phyloP scores from a whole-genome alignment of 192 early-diverging fungal species.

The Linnemannia exigua region DNA sequence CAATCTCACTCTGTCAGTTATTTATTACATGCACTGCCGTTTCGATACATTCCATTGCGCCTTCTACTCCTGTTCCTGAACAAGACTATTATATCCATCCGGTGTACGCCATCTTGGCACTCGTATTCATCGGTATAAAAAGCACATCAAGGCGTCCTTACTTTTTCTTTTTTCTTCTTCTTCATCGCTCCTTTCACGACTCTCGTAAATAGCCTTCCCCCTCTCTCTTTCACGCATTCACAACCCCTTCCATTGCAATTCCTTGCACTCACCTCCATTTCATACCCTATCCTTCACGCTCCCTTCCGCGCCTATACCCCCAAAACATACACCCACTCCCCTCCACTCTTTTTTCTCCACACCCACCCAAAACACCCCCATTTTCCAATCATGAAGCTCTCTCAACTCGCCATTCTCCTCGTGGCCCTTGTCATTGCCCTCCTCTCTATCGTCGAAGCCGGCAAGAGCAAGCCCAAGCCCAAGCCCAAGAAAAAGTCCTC shows the following conservation, averaged over 20 bases:
- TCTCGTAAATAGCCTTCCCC: constrained; percentile 43
- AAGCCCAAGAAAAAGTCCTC: not conserved
- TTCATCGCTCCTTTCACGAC: constrained; percentile 36
- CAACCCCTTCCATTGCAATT: constrained; percentile 42
- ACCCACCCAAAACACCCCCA: no score
- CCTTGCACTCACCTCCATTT: constrained; percentile 14
- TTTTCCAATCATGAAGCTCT: constrained; percentile 41
- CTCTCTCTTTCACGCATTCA: not conserved
- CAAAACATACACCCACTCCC: not conserved
- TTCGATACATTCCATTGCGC: not conserved
- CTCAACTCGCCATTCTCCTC: constrained; percentile 40
- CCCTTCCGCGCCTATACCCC: not conserved
- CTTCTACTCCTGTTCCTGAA: not conserved
- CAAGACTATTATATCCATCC: not conserved
- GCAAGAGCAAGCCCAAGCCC: no score
- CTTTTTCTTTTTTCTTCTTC: constrained; percentile 18
- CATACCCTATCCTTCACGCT: no score
- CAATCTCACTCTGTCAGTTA: not conserved
- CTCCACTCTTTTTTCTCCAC: not conserved
- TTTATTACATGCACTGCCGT: no score
- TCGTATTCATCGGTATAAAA: not conserved
- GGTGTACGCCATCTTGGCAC: not conserved
- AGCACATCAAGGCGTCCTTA: not conserved
- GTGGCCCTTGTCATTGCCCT: constrained; percentile 35
- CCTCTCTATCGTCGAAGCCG: constrained; percentile 31